Conservation (phyloP, 306 rosid genomes). For the Senna siamea region DNA sequence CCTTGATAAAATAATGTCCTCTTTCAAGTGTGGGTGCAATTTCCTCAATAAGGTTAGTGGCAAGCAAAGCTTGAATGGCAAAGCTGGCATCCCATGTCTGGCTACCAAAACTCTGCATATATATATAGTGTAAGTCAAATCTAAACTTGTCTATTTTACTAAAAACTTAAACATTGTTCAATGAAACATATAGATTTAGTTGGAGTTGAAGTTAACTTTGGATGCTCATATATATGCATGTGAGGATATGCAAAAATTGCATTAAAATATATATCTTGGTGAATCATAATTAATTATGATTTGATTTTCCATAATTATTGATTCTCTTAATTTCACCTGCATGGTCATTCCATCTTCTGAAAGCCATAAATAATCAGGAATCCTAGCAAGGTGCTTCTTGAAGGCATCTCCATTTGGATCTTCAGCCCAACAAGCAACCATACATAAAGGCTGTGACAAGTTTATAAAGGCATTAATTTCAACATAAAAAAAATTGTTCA, state of each 20-base stretch:
- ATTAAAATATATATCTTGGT: no score
- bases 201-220: no score
- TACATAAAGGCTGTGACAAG: background rate
- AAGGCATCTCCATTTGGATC: slow-evolving; percentile 18
- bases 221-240: no score
- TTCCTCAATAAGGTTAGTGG: background rate
- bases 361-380: background rate
- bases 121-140: background rate
- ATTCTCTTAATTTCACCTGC: slow-evolving; percentile 2
- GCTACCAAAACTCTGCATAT: background rate
- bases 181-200: no score
- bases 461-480: no score
- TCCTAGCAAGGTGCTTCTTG: background rate
- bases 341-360: slow-evolving; percentile 14
- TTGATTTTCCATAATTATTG: no score
- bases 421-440: slow-evolving; percentile 9
- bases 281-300: no score
- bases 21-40: background rate
- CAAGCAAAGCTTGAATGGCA: background rate
- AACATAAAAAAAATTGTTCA: no score
- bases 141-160: background rate
- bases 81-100: background rate
- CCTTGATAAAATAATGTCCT: background rate
- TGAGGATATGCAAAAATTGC: no score
- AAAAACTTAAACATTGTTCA: background rate